Evolutionary conservation across 768 basidiomycete species (phyloP).

Genomic region (Arthromyces matolae): DNA sequence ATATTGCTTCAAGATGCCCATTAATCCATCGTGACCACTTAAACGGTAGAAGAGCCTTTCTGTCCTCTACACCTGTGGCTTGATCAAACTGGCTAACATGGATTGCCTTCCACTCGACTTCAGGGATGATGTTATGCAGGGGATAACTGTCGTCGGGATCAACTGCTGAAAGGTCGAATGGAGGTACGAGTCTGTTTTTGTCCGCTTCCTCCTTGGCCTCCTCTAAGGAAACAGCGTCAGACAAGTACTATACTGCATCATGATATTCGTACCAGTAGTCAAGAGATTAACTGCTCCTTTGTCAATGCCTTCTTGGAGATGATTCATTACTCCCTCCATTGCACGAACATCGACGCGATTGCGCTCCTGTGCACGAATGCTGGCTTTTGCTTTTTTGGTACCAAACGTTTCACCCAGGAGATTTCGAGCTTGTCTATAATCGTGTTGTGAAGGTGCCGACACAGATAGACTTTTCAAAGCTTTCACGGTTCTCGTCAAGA

Average conservation of each 20-base stretch:
- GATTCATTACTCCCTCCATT: conserved; percentile 79
- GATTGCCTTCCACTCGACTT: conserved; percentile 75
- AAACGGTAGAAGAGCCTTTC: conserved; percentile 56
- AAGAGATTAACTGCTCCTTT: conserved; percentile 66
- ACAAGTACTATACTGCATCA: neutral
- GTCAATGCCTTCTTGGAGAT: conserved; percentile 81
- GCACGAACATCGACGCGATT: conserved; percentile 87
- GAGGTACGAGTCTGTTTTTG: conserved; percentile 70
- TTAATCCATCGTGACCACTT: conserved; percentile 68
- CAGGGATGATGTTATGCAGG: conserved; percentile 72
- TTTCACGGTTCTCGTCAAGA: conserved; percentile 79
- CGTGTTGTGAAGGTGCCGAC: conserved; percentile 44
- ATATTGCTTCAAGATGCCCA: conserved; percentile 48
- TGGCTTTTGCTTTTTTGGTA: conserved; percentile 88
- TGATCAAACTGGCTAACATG: conserved; percentile 52
- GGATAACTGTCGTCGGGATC: conserved; percentile 74
- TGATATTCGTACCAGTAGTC: conserved; percentile 53
- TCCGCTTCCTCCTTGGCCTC: conserved; percentile 64
- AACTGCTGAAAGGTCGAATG: conserved; percentile 61
- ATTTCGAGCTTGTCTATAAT: conserved; percentile 62
- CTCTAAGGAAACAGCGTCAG: conserved; percentile 38
- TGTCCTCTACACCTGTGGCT: conserved; percentile 44
- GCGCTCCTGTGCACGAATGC: conserved; percentile 80
- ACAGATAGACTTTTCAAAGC: conserved; percentile 65
- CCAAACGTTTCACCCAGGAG: conserved; percentile 92